Percentiles rank a stretch among this genome's conserved stretches.
Conservation (phyloP, 2,329 filamentous ascomycete genomes). For the Fusarium verrucosum region DNA sequence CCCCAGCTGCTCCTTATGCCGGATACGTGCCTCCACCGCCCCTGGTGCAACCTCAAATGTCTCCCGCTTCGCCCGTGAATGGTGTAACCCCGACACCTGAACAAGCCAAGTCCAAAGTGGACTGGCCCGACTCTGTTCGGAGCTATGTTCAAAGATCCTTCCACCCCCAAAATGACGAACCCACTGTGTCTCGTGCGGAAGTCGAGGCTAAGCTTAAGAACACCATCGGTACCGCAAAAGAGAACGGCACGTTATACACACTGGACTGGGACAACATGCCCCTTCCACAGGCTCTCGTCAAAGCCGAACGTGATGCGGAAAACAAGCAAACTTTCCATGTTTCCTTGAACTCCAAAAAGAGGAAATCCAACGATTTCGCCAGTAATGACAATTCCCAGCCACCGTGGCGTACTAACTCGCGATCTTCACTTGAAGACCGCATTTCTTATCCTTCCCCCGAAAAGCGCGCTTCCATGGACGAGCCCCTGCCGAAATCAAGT, state of each 20-base stretch:
- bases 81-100: conserved; percentile 45
- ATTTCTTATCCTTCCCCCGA: conserved; percentile 67
- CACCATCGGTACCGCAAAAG: conserved; percentile 84
- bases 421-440: conserved; percentile 74
- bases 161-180: conserved; percentile 73
- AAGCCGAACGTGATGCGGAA: conserved; percentile 69
- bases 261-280: conserved; percentile 87
- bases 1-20: conserved; percentile 49
- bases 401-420: conserved; percentile 78
- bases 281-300: conserved; percentile 85
- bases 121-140: conserved; percentile 85
- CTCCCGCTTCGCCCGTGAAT: conserved; percentile 40
- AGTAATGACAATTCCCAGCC: conserved; percentile 65
- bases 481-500: conserved; percentile 69
- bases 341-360: conserved; percentile 70
- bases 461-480: conserved; percentile 57
- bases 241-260: conserved; percentile 73
- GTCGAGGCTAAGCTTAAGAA: conserved; percentile 87
- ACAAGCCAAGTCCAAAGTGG: conserved; percentile 68
- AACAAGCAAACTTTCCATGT: conserved; percentile 48
- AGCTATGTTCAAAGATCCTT: conserved; percentile 92
- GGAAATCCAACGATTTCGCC: conserved; percentile 77
- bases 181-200: conserved; percentile 70
- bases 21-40: conserved; percentile 46
- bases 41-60: conserved; percentile 41